Evolutionary conservation across 129 eudicot species (phyloP), one percentile per base, ranked within the genome.

Genomic region (Artemisia argyi): DNA sequence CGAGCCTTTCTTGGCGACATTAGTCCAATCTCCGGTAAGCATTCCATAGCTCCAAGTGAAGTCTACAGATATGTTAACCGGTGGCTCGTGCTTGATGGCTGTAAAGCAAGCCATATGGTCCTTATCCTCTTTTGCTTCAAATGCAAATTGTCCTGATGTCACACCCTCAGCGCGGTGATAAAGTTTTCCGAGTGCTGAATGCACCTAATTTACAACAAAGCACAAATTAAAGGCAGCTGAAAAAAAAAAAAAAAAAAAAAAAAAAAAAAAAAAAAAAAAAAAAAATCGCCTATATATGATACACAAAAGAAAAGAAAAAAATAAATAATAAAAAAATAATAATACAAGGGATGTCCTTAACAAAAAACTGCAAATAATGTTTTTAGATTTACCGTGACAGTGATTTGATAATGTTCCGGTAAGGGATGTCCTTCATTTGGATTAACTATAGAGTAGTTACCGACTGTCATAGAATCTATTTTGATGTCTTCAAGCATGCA

Each of bases 11-110:
- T 85, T 93, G 65, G 88, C 89, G 39, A 90, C 92, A 67, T 61
- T 81, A 51, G 79, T 24, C 98, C 97, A 93, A 73, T 81, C 87
- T 84, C 82, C 81, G 22, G 92, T 87, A 70, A 85, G 82, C 54
- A 93, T 83, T 55, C 96, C 92, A 0, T 91, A 77, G 74, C 85
- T 85, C 98, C 96, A 92, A 53, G 84, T 91, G 73, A 89, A 82
- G 46, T 92, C 96, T 57, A 92, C 69, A 8, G 90, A 79, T 24
- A 83, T 11, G 18, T 88, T 85, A 1, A 66, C 64, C 3, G 95
- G 96, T 30, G 35, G 35, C 1, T 30, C 3, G 79, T 87, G 91
- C 19, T 81, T 80, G n/a, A 49, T 32, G 5, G 90, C 81, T 18
- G 80, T 75, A 82, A 92, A 85, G 79, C 98, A 92, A 77, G 90